A percentile compares a stretch with the other conserved stretches of the same genome.
Evolutionary conservation across 1,139 yeast genomes (phyloP).

Genomic region (Nakaseomyces glabratus): DNA sequence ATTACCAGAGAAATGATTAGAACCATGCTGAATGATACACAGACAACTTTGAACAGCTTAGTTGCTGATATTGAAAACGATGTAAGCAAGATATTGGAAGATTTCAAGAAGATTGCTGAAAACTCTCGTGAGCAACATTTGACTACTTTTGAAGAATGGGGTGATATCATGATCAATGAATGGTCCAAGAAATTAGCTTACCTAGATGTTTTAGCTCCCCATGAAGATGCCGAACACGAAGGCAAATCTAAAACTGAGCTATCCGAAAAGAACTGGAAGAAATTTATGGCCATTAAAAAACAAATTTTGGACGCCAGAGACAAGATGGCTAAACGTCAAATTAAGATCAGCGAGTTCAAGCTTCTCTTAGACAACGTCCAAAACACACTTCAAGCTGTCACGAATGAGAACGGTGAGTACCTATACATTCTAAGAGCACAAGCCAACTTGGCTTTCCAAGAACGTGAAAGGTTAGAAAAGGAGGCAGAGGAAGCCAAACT

Average conservation of each 20-base stretch:
- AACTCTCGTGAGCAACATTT: conserved; percentile 44
- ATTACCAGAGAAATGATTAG: conserved; percentile 54
- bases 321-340: conserved; percentile 40
- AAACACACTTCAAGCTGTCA: conserved; percentile 48
- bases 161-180: conserved; percentile 55
- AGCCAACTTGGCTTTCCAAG: conserved; percentile 74
- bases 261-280: conserved; percentile 12
- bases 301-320: conserved; percentile 38
- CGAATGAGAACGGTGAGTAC: conserved; percentile 64
- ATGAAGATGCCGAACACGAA: neutral
- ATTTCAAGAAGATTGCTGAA: conserved; percentile 28
- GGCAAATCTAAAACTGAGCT: neutral
- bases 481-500: conserved; percentile 5
- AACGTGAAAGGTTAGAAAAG: conserved; percentile 39
- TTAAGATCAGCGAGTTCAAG: conserved; percentile 44
- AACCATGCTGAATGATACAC: conserved; percentile 35
- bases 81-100: neutral
- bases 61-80: neutral
- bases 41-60: conserved; percentile 25
- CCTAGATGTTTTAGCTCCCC: conserved; percentile 14
- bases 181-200: conserved; percentile 36
- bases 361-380: conserved; percentile 48
- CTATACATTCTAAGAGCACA: conserved; percentile 66
- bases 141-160: conserved; percentile 62
- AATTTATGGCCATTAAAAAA: conserved; percentile 4